Base-by-base conservation (phyloP, 1,284 basidiomycete genomes). In the Xerocomus subilludens region DNA sequence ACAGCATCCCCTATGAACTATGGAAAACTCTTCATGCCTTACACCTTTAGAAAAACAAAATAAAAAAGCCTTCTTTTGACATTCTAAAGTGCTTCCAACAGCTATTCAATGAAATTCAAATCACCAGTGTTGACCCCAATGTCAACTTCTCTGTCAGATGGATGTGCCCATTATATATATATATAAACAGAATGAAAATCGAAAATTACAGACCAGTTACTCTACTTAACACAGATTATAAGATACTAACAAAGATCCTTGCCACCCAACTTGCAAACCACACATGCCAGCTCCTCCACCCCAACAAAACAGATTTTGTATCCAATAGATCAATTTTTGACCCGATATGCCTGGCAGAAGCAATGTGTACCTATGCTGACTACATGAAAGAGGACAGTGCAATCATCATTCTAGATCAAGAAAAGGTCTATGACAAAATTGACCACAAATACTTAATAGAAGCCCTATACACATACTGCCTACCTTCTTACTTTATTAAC, bases 391-490 rank as follows among this genome's bases (percentile, higher is more conserved):
- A 67, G 58, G 45, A 79, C 2, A 42, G 78, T 0, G 30, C n/a
- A 0, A 72, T 79, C 0, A 23, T 79, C 0, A 63, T 76, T 1
- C 72, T 79, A 0, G 65, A 78, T 33, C 74, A 78, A 45, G 74
- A 77, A 21, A 80, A 80, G 42, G 77, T 70, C 0, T 79, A 79
- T 25, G 66, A 80, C 3, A 78, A 75, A 47, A 71, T 80, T 1
- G 64, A 67, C 13, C 75, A 79, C 6, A 2, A n/a, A 0, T 79
- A 79, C 45, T 51, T 79, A 20, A 5, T 42, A 13, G 42, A 42
- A 13, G 20, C 42, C 42, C 42, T 42, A 13, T 3, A 42, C 42
- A 42, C 42, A 13, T 42, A 16, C 42, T 20, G 20, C 42, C 42
- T 42, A 13, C 42, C 42, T 13, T 20, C 42, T 13, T 20, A 9